Base-by-base conservation (phyloP, 2,329 filamentous ascomycete genomes). In the Stagonosporopsis vannaccii region DNA sequence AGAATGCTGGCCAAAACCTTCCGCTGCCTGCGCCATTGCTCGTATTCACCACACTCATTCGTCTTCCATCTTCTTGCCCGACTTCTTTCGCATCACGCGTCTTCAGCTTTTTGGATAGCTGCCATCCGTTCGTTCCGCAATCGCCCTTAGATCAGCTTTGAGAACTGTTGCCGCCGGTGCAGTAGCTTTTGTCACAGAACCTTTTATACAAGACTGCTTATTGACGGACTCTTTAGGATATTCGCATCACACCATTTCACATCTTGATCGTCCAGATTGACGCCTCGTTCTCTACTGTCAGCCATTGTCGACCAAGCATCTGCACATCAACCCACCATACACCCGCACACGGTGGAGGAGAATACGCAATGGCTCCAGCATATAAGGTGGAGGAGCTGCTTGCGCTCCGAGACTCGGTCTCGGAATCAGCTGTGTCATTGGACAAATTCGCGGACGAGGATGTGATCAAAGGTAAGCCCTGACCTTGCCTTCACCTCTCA, bases 371-470 rank as follows among this genome's bases (percentile, higher is more conserved):
- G 72, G 72, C 73, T 47, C 58, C 69, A 37, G 69, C 71, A 58
- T 78, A 77, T 65, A 77, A 74, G 51, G 74, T 77, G 9, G 75
- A 77, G 51, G 75, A 78, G 62, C 66, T 78, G 9, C 70, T 78
- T 32, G 76, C 76, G 40, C 66, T 78, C 32, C 67, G 76, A 40
- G 73, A 75, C 54, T 78, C 76, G 1, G 74, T 76, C 2, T 77
- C 76, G 8, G 76, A 78, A 60, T 77, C 75, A 26, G 73, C 75
- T 11, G 75, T 78, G 25, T 78, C 75, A 13, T 67, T 78, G 23
- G 76, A 78, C 44, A 76, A 71, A 58, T 78, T 78, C 50, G 69
- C 70, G 15, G 72, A 77, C 51, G 76, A 78, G 61, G 75, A 78
- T 51, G 74, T 72, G 17, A 75, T 78, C 65, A 78, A 76, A 71